These are phyloP conservation scores for Discostella stelligeroides DNA, from an alignment of 108 stramenopile genomes.

Conservation along the genomic window DNA sequence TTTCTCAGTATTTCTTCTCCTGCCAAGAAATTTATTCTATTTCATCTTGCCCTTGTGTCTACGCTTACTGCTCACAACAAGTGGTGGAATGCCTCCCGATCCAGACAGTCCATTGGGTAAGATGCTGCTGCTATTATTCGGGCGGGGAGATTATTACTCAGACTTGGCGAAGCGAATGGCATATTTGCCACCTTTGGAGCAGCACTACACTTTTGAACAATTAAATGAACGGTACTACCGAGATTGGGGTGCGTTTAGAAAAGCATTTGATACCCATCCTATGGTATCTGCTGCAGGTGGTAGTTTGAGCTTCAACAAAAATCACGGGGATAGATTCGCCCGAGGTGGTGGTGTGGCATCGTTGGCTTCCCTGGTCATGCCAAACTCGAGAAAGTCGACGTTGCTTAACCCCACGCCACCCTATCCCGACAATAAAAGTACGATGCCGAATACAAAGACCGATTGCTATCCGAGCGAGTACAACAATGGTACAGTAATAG, in stretches of 20 bases:
- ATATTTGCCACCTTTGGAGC: slow-evolving; percentile 67
- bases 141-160: neutral
- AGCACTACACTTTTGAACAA: slow-evolving; percentile 82
- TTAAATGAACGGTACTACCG: slow-evolving; percentile 70
- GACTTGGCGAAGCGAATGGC: slow-evolving; percentile 32
- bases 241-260: slow-evolving; percentile 56
- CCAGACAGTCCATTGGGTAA: slow-evolving; percentile 1
- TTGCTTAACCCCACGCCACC: neutral
- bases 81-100: neutral
- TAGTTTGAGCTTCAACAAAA: neutral
- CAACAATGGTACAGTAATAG: slow-evolving; percentile 57
- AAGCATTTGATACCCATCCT: slow-evolving; percentile 27
- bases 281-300: neutral
- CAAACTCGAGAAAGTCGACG: neutral
- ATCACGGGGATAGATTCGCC: slow-evolving; percentile 2
- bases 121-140: neutral
- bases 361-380: neutral
- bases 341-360: neutral
- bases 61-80: neutral
- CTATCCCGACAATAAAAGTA: neutral
- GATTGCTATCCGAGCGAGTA: slow-evolving; percentile 29
- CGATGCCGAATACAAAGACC: neutral
- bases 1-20: slow-evolving; percentile 38
- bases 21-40: slow-evolving; percentile 32
- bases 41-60: slow-evolving; percentile 17